Evolutionary conservation across 371 early-diverging fungal genomes (phyloP).

Genomic region (Mortierella sp.): DNA sequence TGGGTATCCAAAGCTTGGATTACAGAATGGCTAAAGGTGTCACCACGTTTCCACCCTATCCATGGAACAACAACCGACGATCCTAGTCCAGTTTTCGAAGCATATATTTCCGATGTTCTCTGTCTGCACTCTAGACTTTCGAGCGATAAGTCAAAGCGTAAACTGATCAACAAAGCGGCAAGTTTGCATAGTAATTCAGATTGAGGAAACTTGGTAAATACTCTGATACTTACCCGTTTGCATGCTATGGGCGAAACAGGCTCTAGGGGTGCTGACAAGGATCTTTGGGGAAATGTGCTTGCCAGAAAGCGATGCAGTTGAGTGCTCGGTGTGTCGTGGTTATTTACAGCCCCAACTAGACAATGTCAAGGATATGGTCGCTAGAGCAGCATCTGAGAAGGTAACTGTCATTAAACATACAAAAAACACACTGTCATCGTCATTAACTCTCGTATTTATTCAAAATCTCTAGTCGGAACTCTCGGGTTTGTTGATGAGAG

Average conservation of each 20-base stretch:
- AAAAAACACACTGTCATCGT: not conserved
- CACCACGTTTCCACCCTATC: constrained; percentile 25
- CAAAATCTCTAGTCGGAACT: constrained; percentile 25
- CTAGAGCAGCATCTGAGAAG: constrained; percentile 37
- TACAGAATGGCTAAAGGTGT: constrained; percentile 43
- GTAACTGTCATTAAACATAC: constrained; percentile 14
- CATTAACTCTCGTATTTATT: not conserved
- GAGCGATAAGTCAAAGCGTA: constrained; percentile 26
- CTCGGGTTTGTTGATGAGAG: constrained; percentile 16
- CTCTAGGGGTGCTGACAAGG: constrained; percentile 15
- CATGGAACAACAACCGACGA: constrained; percentile 27
- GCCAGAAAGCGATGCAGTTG: constrained; percentile 11
- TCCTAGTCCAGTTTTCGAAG: constrained; percentile 26
- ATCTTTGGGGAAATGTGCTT: constrained; percentile 29
- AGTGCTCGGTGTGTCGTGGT: constrained; percentile 27
- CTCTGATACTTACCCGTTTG: too few relatives aligned
- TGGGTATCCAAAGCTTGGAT: constrained; percentile 56
- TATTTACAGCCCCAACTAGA: constrained; percentile 13
- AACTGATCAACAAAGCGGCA: constrained; percentile 32
- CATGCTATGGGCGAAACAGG: constrained; percentile 11
- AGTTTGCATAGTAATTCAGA: not conserved
- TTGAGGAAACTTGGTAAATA: not conserved
- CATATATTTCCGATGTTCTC: constrained; percentile 28
- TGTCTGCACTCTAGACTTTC: constrained; percentile 39
- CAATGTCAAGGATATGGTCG: constrained; percentile 1